Base-by-base conservation (phyloP, 805 yeast genomes). In the Kazachstania martiniae region DNA sequence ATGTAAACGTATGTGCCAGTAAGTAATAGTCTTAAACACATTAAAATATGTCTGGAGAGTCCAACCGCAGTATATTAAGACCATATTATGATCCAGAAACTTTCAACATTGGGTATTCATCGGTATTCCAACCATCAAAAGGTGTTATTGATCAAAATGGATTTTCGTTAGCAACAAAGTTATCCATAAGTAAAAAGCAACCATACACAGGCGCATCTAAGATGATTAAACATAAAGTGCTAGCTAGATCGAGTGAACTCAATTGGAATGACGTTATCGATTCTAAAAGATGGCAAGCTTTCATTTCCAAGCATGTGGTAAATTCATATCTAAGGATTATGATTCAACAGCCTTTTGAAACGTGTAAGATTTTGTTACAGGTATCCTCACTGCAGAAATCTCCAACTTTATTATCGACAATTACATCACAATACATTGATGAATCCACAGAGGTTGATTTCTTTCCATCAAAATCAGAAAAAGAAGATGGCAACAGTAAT, bases 301-400 rank as follows among this genome's bases (percentile, higher is more conserved):
- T 78, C 25, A 62, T 85, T 37, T 56, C 74, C 16, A 63, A 68
- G 50, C 73, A 80, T 28, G 73, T 84, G 39, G 46, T 76, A 31
- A 72, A 73, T 41, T 78, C 76, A 41, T 89, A 91, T 59, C 55
- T 74, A 34, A 75, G 74, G 38, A 73, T 77, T 28, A 54, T 85
- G 21, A 51, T 82, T 7, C 70, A 83, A 13, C 96, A 91, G 56
- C 97, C 98, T 2, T 77, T 87, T 55, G 96, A 89, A 44, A 79
- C 83, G 12, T 72, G 82, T 4, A 66, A 89, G 34, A 65, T 84
- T 42, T 63, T 87, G n/a, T n/a, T n/a, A n/a, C n/a, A n/a, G n/a
- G n/a, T 18, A 58, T 86, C 35, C 97, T 91, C 55, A 79, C 26
- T 12, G 19, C 32, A 7, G 22, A 31, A 6, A 24, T 29, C 12